These are phyloP conservation scores for Scheffersomyces cryptocercus DNA, from an alignment of 1,139 yeast genomes.

Conservation along the genomic window DNA sequence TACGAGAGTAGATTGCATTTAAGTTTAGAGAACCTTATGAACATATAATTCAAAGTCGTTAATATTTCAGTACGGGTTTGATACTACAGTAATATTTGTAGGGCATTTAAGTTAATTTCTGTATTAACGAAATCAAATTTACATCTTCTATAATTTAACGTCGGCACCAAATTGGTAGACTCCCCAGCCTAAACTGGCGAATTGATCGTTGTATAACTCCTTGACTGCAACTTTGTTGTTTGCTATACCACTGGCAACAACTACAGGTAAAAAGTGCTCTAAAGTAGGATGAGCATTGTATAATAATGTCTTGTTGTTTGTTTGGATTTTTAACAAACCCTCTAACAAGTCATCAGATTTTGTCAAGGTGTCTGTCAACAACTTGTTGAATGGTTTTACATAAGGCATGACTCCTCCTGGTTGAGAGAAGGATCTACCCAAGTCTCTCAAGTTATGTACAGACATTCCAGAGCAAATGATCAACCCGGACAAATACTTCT, in stretches of 20 bases:
- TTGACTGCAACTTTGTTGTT: conserved; percentile 34
- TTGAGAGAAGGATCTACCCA: conserved; percentile 24
- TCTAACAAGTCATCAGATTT: conserved; percentile 26
- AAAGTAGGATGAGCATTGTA: conserved; percentile 67
- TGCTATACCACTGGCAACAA: conserved; percentile 64
- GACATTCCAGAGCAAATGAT: conserved; percentile 74
- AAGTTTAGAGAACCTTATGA: too few relatives aligned
- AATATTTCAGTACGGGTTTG: too few relatives aligned
- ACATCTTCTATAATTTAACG: neutral
- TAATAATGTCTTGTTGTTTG: conserved; percentile 39
- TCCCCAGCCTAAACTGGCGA: conserved; percentile 66
- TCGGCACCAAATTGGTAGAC: conserved; percentile 47
- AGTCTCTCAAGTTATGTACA: conserved; percentile 70
- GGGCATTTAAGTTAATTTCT: too few relatives aligned
- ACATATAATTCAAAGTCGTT: too few relatives aligned
- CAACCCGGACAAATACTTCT: conserved; percentile 41
- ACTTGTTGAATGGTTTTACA: conserved; percentile 47
- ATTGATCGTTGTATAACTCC: conserved; percentile 47
- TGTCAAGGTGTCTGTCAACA: conserved; percentile 39
- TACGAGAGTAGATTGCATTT: too few relatives aligned
- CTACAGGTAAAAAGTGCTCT: conserved; percentile 72
- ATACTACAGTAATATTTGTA: too few relatives aligned
- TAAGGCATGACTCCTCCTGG: conserved; percentile 44
- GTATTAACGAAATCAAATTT: too few relatives aligned
- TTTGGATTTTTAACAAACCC: conserved; percentile 28